Evolutionary conservation across 1,284 basidiomycete species (phyloP).

Genomic region (Dichomitus squalens): DNA sequence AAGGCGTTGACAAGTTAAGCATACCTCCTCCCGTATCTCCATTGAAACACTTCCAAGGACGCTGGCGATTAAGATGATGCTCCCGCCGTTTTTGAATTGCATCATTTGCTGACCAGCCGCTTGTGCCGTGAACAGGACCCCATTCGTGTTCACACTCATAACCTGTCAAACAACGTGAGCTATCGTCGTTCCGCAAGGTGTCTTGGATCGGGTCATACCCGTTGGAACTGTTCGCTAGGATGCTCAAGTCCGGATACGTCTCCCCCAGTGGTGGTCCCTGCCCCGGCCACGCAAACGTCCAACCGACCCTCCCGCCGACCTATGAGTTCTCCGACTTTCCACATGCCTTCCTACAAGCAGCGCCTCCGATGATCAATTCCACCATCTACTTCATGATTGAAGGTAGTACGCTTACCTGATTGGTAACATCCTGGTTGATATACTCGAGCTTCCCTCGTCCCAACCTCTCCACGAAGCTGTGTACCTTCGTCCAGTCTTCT

Average conservation of each 20-base stretch:
- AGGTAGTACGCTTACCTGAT: constrained; percentile 41
- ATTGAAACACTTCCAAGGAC: constrained; percentile 84
- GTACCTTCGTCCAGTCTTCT: constrained; percentile 64
- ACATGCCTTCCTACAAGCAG: constrained; percentile 41
- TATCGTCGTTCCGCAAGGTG: not conserved
- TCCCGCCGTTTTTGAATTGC: constrained; percentile 67
- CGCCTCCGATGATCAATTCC: not conserved
- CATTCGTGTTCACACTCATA: constrained; percentile 74
- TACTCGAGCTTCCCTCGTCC: constrained; percentile 61
- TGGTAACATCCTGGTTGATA: constrained; percentile 60
- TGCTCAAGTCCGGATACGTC: constrained; percentile 69
- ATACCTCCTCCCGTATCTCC: not conserved
- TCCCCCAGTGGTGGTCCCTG: constrained; percentile 54
- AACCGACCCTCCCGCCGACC: constrained; percentile 66
- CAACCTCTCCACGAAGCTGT: constrained; percentile 51
- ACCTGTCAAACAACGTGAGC: constrained; percentile 46
- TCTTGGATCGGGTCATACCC: constrained; percentile 34
- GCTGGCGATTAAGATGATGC: constrained; percentile 82
- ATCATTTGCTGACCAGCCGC: constrained; percentile 78
- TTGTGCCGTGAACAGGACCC: constrained; percentile 78
- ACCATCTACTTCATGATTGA: too few relatives aligned
- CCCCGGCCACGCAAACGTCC: constrained; percentile 77
- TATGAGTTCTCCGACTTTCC: constrained; percentile 57
- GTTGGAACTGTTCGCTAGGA: constrained; percentile 65
- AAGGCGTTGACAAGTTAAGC: not conserved